Conservation (phyloP, 108 stramenopile genomes). For the Aurantiochytrium sp. region DNA sequence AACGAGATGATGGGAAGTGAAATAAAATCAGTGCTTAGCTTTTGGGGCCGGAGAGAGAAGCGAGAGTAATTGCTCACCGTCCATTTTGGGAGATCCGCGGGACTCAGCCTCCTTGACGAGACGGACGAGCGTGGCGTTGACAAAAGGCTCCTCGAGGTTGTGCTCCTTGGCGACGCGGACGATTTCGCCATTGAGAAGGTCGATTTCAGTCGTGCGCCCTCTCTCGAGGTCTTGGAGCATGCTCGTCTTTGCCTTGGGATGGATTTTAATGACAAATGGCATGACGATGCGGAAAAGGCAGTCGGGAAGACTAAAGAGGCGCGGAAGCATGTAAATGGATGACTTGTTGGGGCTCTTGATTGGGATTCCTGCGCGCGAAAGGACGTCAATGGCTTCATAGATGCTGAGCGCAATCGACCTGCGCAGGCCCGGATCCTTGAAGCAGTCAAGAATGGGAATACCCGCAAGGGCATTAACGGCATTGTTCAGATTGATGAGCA, state of each 20-base stretch:
- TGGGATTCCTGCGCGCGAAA: neutral
- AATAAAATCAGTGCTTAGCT: no score
- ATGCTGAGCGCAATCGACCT: neutral
- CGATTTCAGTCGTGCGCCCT: neutral
- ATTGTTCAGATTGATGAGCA: slow-evolving; percentile 11
- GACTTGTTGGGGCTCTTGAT: neutral
- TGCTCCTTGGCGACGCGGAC: neutral
- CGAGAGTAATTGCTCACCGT: no score
- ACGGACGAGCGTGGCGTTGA: neutral
- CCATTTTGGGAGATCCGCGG: neutral
- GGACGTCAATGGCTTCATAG: neutral
- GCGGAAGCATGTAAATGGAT: neutral
- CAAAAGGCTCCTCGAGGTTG: neutral
- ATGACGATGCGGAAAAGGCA: neutral
- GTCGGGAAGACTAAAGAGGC: neutral
- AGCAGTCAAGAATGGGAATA: neutral
- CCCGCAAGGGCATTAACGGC: neutral
- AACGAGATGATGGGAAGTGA: no score
- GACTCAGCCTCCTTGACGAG: neutral
- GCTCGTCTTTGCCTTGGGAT: neutral
- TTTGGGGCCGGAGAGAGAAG: no score
- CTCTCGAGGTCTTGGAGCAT: slow-evolving; percentile 3
- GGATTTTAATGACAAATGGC: neutral
- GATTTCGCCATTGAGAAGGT: neutral
- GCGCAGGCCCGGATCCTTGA: neutral